Conservation (phyloP, 768 basidiomycete genomes). For the Calocybe indica region DNA sequence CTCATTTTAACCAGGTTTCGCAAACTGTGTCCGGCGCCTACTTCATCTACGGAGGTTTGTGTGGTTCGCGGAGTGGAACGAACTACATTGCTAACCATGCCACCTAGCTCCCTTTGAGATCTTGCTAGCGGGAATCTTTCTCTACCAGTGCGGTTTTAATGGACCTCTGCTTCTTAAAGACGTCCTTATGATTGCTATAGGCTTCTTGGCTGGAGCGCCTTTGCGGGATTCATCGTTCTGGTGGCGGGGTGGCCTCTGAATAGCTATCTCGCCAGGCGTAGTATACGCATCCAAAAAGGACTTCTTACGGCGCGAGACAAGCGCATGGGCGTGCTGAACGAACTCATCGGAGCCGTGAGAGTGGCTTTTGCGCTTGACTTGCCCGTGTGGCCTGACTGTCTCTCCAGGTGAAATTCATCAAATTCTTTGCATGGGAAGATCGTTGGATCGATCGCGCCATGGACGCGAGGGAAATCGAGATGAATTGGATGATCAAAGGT, state of each 20-base stretch:
- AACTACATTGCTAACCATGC: constrained; percentile 6
- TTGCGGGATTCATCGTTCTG: constrained; percentile 69
- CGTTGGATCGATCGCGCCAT: constrained; percentile 65
- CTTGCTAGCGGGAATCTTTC: constrained; percentile 61
- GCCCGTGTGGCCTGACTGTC: background rate
- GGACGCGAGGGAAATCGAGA: constrained; percentile 62
- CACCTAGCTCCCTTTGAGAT: constrained; percentile 68
- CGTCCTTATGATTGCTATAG: constrained; percentile 20
- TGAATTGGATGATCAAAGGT: constrained; percentile 77
- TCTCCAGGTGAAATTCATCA: constrained; percentile 63
- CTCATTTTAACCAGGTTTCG: constrained; percentile 28
- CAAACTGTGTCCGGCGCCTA: constrained; percentile 52
- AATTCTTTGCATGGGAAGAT: constrained; percentile 81
- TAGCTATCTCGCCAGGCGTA: constrained; percentile 53
- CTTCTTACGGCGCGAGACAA: constrained; percentile 60
- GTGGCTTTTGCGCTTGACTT: background rate
- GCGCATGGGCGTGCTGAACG: constrained; percentile 73
- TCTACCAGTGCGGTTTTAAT: constrained; percentile 60
- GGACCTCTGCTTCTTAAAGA: background rate
- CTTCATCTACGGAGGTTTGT: constrained; percentile 60
- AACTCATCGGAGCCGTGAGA: constrained; percentile 63
- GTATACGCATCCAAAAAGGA: constrained; percentile 56
- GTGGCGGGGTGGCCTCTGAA: constrained; percentile 68
- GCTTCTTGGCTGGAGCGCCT: constrained; percentile 63
- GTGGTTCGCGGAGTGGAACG: background rate